Percentiles rank a stretch among this genome's conserved stretches.
Conservation (phyloP, 2,329 filamentous ascomycete species). For the Cladophialophora immunda region DNA sequence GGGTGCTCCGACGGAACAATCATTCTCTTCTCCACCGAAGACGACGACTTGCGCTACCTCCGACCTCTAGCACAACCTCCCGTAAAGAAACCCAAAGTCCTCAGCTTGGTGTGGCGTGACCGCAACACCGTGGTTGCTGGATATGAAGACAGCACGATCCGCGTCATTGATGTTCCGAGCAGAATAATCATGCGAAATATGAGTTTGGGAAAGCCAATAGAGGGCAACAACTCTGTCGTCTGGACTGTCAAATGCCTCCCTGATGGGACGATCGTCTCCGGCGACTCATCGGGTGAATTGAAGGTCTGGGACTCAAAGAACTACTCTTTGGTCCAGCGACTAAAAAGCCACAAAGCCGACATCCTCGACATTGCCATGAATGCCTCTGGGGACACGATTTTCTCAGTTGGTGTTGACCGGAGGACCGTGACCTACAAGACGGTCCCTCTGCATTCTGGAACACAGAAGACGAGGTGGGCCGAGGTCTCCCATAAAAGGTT, state of each 20-base stretch:
- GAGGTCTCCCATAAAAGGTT: conserved; percentile 87
- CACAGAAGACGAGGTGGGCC: conserved; percentile 73
- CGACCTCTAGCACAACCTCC: conserved; percentile 77
- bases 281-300: conserved; percentile 92
- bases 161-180: conserved; percentile 84
- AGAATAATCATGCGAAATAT: conserved; percentile 80
- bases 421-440: conserved; percentile 84
- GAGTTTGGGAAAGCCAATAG: conserved; percentile 82
- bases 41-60: conserved; percentile 82
- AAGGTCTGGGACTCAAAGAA: conserved; percentile 94
- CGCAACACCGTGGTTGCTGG: conserved; percentile 84
- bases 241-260: conserved; percentile 92
- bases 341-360: conserved; percentile 88
- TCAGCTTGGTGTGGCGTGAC: conserved; percentile 90
- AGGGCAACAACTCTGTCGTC: conserved; percentile 85
- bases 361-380: conserved; percentile 87
- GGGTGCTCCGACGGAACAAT: conserved; percentile 93
- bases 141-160: conserved; percentile 95
- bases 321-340: conserved; percentile 84
- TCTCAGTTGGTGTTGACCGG: conserved; percentile 92
- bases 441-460: conserved; percentile 54
- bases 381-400: conserved; percentile 79
- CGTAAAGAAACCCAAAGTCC: conserved; percentile 84
- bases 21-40: conserved; percentile 84
- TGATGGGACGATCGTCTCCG: conserved; percentile 90